Evolutionary conservation across 441 rosid species (phyloP).

Genomic region (Adansonia rubrostipa): DNA sequence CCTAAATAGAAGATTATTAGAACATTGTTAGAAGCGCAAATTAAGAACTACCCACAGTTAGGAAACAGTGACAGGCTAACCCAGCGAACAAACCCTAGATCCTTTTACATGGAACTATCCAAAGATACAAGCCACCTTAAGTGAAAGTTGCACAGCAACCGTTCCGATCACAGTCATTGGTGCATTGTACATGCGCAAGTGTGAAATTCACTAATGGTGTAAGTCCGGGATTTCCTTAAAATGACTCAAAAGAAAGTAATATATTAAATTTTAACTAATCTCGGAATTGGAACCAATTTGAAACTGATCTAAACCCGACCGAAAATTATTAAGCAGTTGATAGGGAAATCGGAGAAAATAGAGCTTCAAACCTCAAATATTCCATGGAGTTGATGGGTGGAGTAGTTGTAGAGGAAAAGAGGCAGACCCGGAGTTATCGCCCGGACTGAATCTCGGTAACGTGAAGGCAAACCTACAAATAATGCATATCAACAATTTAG

Average conservation of each 20-base stretch:
- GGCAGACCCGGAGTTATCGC: conserved; percentile 96
- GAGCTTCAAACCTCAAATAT: conserved; percentile 66
- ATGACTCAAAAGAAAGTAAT: too few relatives aligned
- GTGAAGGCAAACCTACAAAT: conserved; percentile 78
- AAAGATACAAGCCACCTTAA: too few relatives aligned
- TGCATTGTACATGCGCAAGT: background rate
- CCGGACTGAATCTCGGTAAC: conserved; percentile 96
- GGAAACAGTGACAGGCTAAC: background rate
- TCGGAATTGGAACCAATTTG: background rate
- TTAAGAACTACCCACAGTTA: background rate
- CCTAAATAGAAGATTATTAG: conserved; percentile 40
- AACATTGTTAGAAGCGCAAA: background rate
- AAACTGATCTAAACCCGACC: too few relatives aligned
- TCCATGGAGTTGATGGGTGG: conserved; percentile 98
- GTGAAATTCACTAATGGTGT: too few relatives aligned
- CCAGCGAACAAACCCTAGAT: too few relatives aligned
- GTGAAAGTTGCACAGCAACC: too few relatives aligned
- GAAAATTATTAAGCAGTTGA: background rate
- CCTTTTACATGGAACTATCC: too few relatives aligned
- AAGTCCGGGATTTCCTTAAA: too few relatives aligned
- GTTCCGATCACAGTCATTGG: background rate
- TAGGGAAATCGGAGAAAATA: background rate
- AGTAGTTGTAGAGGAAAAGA: conserved; percentile 95
- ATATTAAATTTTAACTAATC: background rate
- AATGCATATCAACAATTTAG: background rate